phyloP scores from a whole-genome alignment of 306 rosid species.

The Ormosia semicastrata region DNA sequence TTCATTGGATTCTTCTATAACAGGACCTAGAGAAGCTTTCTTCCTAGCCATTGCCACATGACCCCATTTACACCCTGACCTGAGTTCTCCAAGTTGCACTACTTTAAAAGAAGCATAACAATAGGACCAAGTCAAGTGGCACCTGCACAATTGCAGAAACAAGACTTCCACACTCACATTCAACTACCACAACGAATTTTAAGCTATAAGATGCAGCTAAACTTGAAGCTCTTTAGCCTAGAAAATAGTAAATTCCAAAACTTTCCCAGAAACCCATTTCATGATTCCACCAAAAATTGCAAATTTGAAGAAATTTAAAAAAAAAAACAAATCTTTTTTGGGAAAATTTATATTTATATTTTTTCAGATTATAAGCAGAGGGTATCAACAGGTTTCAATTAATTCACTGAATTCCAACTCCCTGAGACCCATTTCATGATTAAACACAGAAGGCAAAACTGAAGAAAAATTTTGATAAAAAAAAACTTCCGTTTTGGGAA shows the following conservation, averaged over 20 bases:
- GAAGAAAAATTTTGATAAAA: not conserved
- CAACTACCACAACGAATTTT: conserved; percentile 13
- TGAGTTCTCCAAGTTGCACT: conserved; percentile 49
- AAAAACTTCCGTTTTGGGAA: not conserved
- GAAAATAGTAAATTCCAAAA: not conserved
- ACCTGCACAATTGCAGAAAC: conserved; percentile 51
- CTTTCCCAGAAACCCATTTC: not conserved
- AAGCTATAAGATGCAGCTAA: not conserved
- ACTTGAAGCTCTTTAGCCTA: not conserved
- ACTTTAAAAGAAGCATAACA: conserved; percentile 33
- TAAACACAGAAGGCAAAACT: not conserved
- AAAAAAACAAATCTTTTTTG: not conserved
- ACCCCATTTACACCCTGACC: conserved; percentile 49
- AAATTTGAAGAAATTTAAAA: not conserved
- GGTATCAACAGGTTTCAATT: not conserved
- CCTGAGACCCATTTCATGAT: conserved; percentile 22
- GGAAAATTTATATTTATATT: not conserved
- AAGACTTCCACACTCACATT: conserved; percentile 23
- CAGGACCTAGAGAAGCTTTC: conserved; percentile 49
- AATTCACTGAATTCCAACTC: not conserved
- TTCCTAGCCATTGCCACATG: conserved; percentile 63
- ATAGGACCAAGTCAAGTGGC: conserved; percentile 43
- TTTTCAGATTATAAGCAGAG: not conserved
- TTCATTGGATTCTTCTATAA: conserved; percentile 40
- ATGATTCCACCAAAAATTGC: not conserved